Evolutionary conservation across 2,329 filamentous ascomycete species (phyloP).

Genomic region (Ophiostoma perfectum): DNA sequence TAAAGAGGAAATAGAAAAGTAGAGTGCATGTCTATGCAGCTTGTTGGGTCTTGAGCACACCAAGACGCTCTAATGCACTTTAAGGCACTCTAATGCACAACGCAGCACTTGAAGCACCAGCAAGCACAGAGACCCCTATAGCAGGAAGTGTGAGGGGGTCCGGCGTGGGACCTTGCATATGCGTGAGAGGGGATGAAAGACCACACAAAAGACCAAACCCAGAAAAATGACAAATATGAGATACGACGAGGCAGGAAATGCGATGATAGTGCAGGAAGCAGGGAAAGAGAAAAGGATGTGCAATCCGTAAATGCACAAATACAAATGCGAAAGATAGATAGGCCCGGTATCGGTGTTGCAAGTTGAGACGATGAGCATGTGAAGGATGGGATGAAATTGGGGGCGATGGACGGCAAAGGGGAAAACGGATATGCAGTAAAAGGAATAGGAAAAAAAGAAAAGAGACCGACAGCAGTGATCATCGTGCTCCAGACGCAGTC

Average conservation of each 20-base stretch:
- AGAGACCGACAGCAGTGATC: not conserved
- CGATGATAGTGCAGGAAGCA: not conserved
- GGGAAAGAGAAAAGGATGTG: not conserved
- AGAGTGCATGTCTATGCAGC: too few species aligned
- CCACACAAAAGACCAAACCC: not conserved
- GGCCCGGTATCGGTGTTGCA: not conserved
- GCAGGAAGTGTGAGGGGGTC: slow-evolving; percentile 3
- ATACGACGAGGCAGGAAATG: not conserved
- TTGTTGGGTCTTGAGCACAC: too few species aligned
- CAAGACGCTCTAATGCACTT: slow-evolving; percentile 15
- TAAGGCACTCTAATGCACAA: not conserved
- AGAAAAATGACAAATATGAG: not conserved
- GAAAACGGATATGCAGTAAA: slow-evolving; percentile 7
- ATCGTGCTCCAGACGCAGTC: slow-evolving; percentile 1
- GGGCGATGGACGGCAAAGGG: not conserved
- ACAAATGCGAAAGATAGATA: not conserved
- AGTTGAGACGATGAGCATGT: not conserved
- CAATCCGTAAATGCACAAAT: not conserved
- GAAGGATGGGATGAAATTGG: not conserved
- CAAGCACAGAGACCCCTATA: not conserved
- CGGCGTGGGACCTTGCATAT: slow-evolving; percentile 15
- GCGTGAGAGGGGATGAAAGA: slow-evolving; percentile 1
- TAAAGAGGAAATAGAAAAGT: not conserved
- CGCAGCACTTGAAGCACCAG: not conserved
- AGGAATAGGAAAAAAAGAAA: slow-evolving; percentile 1